Evolutionary conservation across 1,139 yeast species (phyloP).

Genomic region (Yamadazyma songkhlaensis): DNA sequence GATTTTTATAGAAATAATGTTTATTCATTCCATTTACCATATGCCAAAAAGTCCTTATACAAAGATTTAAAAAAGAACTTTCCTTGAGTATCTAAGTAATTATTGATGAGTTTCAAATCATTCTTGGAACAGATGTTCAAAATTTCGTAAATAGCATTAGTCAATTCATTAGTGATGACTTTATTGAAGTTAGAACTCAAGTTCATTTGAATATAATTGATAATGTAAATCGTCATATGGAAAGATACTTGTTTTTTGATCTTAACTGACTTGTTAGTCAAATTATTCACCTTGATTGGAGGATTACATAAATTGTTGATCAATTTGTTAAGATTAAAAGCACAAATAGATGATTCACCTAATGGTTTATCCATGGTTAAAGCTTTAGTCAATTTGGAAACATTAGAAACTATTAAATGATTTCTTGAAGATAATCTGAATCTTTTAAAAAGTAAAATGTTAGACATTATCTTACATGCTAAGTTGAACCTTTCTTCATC

Average conservation of each 20-base stretch:
- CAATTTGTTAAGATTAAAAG: conserved; percentile 54
- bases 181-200: conserved; percentile 50
- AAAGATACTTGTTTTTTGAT: conserved; percentile 61
- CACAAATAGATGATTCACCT: conserved; percentile 20
- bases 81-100: conserved; percentile 70
- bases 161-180: conserved; percentile 48
- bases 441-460: conserved; percentile 64
- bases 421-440: conserved; percentile 68
- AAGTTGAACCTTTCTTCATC: conserved; percentile 22
- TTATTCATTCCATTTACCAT: conserved; percentile 77
- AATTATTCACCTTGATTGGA: conserved; percentile 21
- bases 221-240: conserved; percentile 59
- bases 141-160: conserved; percentile 57
- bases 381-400: conserved; percentile 48
- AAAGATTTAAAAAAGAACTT: conserved; percentile 64
- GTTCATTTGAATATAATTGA: conserved; percentile 51
- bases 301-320: conserved; percentile 77
- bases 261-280: conserved; percentile 55
- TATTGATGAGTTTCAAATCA: conserved; percentile 65
- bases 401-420: conserved; percentile 55
- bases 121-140: conserved; percentile 67
- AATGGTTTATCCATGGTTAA: conserved; percentile 16
- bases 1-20: conserved; percentile 10
- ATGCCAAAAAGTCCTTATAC: conserved; percentile 69
- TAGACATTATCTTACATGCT: conserved; percentile 48